Conservation (phyloP, 805 yeast genomes). For the Hanseniaspora vineae region DNA sequence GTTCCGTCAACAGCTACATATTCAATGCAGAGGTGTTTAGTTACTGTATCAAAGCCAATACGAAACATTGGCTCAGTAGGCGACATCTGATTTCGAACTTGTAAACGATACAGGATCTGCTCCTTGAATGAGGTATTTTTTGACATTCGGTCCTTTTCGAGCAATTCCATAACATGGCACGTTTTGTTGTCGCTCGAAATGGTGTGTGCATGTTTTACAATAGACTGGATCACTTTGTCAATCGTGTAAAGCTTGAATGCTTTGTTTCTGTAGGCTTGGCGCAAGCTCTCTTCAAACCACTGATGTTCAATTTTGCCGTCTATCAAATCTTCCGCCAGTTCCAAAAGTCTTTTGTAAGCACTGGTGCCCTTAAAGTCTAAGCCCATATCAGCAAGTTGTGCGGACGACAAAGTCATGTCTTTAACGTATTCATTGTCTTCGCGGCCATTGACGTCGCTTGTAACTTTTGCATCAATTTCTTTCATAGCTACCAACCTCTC, state of each 20-base stretch:
- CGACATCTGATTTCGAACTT: conserved; percentile 69
- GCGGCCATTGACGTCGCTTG: conserved; percentile 55
- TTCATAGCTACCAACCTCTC: conserved; percentile 73
- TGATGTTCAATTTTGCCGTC: conserved; percentile 89
- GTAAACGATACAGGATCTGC: conserved; percentile 84
- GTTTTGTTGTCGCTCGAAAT: conserved; percentile 69
- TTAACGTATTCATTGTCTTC: conserved; percentile 66
- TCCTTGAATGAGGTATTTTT: conserved; percentile 62
- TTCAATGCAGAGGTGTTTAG: conserved; percentile 50
- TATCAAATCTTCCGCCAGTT: conserved; percentile 59
- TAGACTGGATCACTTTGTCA: conserved; percentile 78
- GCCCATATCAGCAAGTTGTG: conserved; percentile 72
- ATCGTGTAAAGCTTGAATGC: conserved; percentile 89
- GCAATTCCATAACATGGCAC: conserved; percentile 66
- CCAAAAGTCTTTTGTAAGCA: conserved; percentile 68
- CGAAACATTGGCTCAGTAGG: conserved; percentile 89
- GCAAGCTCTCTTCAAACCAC: conserved; percentile 87
- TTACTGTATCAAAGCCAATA: conserved; percentile 49
- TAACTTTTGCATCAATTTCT: conserved; percentile 50
- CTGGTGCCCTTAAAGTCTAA: conserved; percentile 55
- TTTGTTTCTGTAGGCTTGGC: conserved; percentile 88
- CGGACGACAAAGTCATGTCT: conserved; percentile 70
- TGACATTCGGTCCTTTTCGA: conserved; percentile 64
- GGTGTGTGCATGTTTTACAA: conserved; percentile 77
- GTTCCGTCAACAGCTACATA: conserved; percentile 81